Evolutionary conservation across 805 yeast genomes (phyloP), one percentile per base, ranked within the genome.

Genomic region (Candida peoriensis): DNA sequence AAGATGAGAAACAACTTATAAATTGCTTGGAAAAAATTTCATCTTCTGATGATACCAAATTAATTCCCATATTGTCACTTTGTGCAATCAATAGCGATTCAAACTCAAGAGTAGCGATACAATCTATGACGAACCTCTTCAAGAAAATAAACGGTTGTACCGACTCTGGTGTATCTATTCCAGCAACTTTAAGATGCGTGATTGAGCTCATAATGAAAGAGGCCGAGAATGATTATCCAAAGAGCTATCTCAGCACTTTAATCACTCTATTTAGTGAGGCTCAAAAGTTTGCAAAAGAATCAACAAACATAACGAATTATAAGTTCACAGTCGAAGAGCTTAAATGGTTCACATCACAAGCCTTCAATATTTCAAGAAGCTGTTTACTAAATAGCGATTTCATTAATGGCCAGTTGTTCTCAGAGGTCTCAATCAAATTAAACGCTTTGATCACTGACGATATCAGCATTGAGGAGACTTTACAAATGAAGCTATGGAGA

Each of bases 281-380:
- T 13, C n/a, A 31, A n/a, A 33, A 25, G 16, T 31, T 41, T 45
- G 38, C 48, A 8, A 34, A 27, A 29, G 37, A 33, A 20, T 23
- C 38, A 14, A 11, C 22, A 14, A 20, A 37, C 14, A 26, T 31
- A 3, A 21, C 29, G 13, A 29, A 28, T 15, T 47, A 45, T 17
- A 33, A 34, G 6, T 42, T 59, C n/a, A 46, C 60, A 1, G 38
- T 44, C 6, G 54, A 54, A 28, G 72, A 66, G 28, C 41, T 61
- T 15, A 66, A 60, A 41, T 66, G 72, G 72, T 62, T 65, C 43
- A 52, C 61, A 0, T 52, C 68, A 2, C 52, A 53, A 6, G 45
- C 63, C 1, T 64, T 58, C 34, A 64, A 63, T 31, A 26, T 58
- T 12, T 44, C 57, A 2, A 46, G 55, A 8, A 48, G 48, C 21